phyloP scores from a whole-genome alignment of 2,329 filamentous ascomycete genomes.

The Neurospora sp. region DNA sequence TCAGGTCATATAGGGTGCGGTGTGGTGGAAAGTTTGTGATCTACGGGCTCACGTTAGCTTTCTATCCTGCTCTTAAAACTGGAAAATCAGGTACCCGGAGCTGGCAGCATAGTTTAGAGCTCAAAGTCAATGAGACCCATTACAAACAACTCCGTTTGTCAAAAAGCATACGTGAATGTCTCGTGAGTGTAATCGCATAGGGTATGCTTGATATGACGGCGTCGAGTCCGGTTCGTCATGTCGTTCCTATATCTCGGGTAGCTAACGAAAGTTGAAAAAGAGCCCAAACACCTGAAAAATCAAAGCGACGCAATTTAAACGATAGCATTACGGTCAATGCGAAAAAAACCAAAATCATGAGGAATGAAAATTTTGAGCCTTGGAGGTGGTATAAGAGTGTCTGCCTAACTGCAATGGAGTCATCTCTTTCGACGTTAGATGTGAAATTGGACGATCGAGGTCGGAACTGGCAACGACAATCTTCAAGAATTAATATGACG shows the following conservation, averaged over 20 bases:
- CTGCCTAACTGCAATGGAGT: neutral
- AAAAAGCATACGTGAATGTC: neutral
- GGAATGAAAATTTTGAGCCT: neutral
- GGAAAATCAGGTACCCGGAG: neutral
- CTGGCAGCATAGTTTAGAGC: neutral
- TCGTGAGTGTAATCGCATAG: neutral
- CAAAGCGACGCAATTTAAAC: neutral
- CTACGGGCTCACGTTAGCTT: neutral
- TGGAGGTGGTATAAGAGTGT: neutral
- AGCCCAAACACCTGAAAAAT: neutral
- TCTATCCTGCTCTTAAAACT: neutral
- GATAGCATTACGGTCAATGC: neutral
- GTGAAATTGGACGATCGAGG: neutral
- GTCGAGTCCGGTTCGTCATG: neutral
- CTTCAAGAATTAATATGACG: neutral
- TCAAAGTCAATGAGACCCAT: neutral
- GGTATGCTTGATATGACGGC: neutral
- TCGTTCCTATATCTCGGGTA: neutral
- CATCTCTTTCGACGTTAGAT: neutral
- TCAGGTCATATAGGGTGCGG: neutral
- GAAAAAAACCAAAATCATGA: neutral
- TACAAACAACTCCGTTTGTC: neutral
- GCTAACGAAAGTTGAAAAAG: neutral
- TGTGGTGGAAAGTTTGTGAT: neutral
- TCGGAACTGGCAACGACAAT: neutral